A percentile compares a stretch with the other conserved stretches of the same genome.
These are phyloP conservation scores for Leishmania gerbilli DNA, from an alignment of 208 protist species.

Conservation along the genomic window DNA sequence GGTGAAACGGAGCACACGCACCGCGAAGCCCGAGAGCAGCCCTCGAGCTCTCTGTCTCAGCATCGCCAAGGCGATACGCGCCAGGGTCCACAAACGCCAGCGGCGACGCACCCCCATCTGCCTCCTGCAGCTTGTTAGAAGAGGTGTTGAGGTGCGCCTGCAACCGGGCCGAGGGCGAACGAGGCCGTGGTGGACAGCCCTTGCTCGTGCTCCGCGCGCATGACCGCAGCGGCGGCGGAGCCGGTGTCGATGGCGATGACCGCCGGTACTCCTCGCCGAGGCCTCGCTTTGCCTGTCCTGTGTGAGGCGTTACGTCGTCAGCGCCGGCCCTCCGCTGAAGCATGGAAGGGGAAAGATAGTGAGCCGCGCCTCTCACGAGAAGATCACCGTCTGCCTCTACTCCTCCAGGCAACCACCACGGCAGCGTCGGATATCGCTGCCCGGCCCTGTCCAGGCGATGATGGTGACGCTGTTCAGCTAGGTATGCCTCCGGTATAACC, in stretches of 20 bases:
- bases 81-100: not conserved
- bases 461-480: not conserved
- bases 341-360: not conserved
- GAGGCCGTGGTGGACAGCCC: not conserved
- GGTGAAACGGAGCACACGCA: not conserved
- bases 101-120: not conserved
- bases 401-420: conserved; percentile 8
- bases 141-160: not conserved
- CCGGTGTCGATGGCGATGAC: not conserved
- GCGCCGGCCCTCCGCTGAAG: not conserved
- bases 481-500: not conserved
- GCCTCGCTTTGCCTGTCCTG: not conserved
- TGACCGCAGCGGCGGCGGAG: conserved; percentile 11
- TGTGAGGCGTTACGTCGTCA: not conserved
- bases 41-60: not conserved
- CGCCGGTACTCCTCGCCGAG: not conserved
- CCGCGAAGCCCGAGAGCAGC: not conserved
- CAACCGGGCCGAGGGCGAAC: not conserved
- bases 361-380: not conserved
- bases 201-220: conserved; percentile 1
- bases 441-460: not conserved
- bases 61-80: not conserved
- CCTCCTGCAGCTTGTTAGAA: not conserved
- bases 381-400: not conserved
- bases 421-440: conserved; percentile 5